Base-by-base conservation (phyloP, 2,329 filamentous ascomycete species). In the Aspergillus sp. region DNA sequence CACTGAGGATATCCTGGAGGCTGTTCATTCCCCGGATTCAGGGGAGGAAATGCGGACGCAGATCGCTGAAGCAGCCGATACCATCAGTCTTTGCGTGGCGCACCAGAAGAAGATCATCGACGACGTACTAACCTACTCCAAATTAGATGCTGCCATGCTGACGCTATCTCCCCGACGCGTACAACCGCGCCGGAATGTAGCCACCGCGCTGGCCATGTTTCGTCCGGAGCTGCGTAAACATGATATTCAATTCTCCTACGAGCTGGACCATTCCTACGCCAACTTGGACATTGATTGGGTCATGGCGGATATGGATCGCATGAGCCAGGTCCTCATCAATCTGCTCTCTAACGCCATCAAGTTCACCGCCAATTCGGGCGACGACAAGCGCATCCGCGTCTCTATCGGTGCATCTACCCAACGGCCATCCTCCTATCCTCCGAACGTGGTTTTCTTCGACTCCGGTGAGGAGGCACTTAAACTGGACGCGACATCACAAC, bases 31-130 rank as follows among this genome's bases (percentile, higher is more conserved):
- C 3, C 58, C 60, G 30, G 54, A 58, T 2, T 15, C 44, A 1
- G 21, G 50, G 0, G 55, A 63, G 5, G 61, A 64, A 13, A 75
- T 88, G 21, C 71, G 90, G 3, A 77, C 80, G 7, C 85, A 83
- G 66, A 88, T 87, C 60, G 84, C 90, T 50, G 89, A 92, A 64
- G 89, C 89, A 15, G 88, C 89, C 2, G 88, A 92, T 69, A 93
- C 89, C 0, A 93, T 95, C 62, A 84, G 88, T 25, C 83, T 90
- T 8, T 94, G 90, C 66, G 88, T 90, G 1, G 87, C 91, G 67
- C 90, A 94, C 73, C 90, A 94, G 71, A 92, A 92, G 74, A 80
- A 87, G 8, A 90, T 91, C 48, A 87, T 91, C n/a, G 88, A 91
- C 68, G 88, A 91, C 69, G 88, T 91, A 25, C 77, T 91, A 41